Base-by-base conservation (phyloP, 306 rosid genomes). In the Prunus fruticosa region DNA sequence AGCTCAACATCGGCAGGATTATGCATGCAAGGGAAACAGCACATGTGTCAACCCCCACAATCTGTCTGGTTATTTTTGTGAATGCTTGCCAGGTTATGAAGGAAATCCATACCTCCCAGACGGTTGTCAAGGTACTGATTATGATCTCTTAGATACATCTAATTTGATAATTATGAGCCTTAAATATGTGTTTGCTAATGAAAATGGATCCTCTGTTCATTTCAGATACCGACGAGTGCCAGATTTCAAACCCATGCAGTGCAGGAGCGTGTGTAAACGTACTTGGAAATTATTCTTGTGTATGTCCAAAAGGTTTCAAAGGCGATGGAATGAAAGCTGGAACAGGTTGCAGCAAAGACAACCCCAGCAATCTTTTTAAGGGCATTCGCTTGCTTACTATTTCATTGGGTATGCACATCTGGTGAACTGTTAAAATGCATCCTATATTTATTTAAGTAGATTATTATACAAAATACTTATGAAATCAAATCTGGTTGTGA, bases 261-360 rank as follows among this genome's bases (percentile, higher is more conserved):
- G 7, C 2, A 1, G 43, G 49, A 64, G 3, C 15, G 2, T 34
- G 69, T 34, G 45, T 64, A 34, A 64, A 64, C 38, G 4, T 7
- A 34, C 2, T 7, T 4, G 69, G 69, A 64, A 9, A 18, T 10
- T 43, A 23, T 45, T 12, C 58, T 43, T 76, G 80, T 18, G 7
- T 5, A 9, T 73, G 77, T 73, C 68, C 58, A 0, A 45, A 60
- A 73, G 68, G 68, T 56, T 60, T 54, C 54, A 11, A 34, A 38
- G 76, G 76, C 18, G 76, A 72, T 14, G 76, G 76, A 72, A 34
- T 3, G 9, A 38, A 72, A 22, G 22, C 66, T 22, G 76, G 76
- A 41, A 72, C 76, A 0, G 76, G 77, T 5, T 43, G 77, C 77
- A 60, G 14, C 19, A 45, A 73, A 45, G 11, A 16, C 19, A 23